Base-by-base conservation (phyloP, 345 rosid species). In the Sisymbrium irio region DNA sequence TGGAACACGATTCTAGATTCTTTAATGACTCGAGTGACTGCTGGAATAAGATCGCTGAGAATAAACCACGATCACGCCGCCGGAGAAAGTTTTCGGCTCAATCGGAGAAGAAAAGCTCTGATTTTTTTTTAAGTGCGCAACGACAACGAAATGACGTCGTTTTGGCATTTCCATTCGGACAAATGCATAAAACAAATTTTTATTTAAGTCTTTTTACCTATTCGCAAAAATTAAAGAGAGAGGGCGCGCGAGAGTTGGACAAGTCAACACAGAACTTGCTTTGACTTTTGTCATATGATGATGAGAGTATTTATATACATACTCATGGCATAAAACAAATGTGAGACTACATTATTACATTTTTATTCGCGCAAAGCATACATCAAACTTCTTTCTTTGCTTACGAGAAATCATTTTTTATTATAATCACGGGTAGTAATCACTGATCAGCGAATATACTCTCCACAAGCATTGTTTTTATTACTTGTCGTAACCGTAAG, bases 401-500 rank as follows among this genome's bases (percentile, higher is more conserved):
- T n/a, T 55, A 55, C 60, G 1, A 55, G 6, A 55, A 18, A 28
- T 14, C 37, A 28, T 35, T 18, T 18, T 13, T 37, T 40, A 28
- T 28, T 4, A 33, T 42, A 63, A 63, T 46, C 28, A 14, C 25
- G 25, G 25, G 25, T n/a, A 32, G 3, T 62, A 22, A 51, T 40
- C 19, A 30, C n/a, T n/a, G n/a, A n/a, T 42, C 17, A 36, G 15
- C 17, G 20, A 28, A 7, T 40, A 46, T 9, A n/a, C n/a, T 27
- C n/a, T 27, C 12, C n/a, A 54, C 46, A 54, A 47, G n/a, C 57
- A 50, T 2, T 25, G 22, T 46, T 7, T 9, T 22, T 4, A 27
- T 35, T 13, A 65, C 39, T 51, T 74, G 54, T 81, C 85, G 59
- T 69, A 81, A 15, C 86, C 88, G 8, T 65, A 89, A 0, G 83